Percentiles rank a stretch among this genome's conserved stretches.
These are phyloP conservation scores for Paracoccidioides brasiliensis DNA, from an alignment of 2,329 filamentous ascomycete species.

Conservation along the genomic window DNA sequence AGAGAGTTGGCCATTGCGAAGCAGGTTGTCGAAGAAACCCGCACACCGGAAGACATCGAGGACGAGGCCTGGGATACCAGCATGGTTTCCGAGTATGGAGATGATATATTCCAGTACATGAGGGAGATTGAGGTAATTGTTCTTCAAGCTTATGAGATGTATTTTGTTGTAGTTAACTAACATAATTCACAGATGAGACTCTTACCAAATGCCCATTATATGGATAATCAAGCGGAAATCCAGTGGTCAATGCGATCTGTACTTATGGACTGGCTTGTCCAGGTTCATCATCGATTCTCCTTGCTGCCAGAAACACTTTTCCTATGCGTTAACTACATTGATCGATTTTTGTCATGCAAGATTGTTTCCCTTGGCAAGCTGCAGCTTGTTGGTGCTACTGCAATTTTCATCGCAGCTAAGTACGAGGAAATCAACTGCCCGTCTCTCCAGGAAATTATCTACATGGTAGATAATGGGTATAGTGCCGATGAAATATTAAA, in stretches of 20 bases:
- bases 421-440: conserved; percentile 99
- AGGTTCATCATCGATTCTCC: conserved; percentile 84
- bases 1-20: conserved; percentile 60
- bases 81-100: conserved; percentile 94
- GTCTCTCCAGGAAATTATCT: conserved; percentile 87
- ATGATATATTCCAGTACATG: conserved; percentile 94
- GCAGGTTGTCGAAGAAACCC: conserved; percentile 51
- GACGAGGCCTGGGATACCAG: conserved; percentile 88
- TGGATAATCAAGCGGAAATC: conserved; percentile 94
- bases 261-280: conserved; percentile 94
- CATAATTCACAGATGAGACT: conserved; percentile 48
- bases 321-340: conserved; percentile 90
- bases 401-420: conserved; percentile 90
- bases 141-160: neutral
- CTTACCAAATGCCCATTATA: conserved; percentile 83
- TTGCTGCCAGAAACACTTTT: conserved; percentile 91
- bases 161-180: conserved; percentile 12
- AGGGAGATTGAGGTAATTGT: conserved; percentile 63
- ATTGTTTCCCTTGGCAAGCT: conserved; percentile 89
- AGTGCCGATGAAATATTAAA: conserved; percentile 85
- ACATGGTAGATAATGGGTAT: conserved; percentile 94
- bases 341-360: conserved; percentile 89
- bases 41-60: conserved; percentile 61
- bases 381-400: conserved; percentile 89
- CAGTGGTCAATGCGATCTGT: conserved; percentile 98